Conservation (phyloP, 1,284 basidiomycete species). For the Rhodotorula sp. region DNA sequence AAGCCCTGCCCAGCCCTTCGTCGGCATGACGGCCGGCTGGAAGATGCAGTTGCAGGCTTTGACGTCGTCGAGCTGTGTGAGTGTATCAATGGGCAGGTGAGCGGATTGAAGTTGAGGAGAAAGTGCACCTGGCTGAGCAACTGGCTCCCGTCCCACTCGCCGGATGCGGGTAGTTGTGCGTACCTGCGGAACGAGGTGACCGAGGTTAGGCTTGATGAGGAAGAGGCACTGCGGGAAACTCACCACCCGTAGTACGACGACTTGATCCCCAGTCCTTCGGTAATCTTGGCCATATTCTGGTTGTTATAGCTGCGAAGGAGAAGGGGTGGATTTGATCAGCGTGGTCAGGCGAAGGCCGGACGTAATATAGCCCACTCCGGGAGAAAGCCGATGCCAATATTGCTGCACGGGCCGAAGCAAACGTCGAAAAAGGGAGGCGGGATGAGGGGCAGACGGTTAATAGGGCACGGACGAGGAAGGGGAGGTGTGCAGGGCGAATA, state of each 20-base stretch:
- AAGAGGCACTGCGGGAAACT: background rate
- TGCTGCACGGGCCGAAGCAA: background rate
- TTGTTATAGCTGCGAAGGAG: conserved; percentile 11
- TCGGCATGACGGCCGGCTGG: conserved; percentile 38
- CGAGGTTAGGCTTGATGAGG: too few relatives aligned
- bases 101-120: background rate
- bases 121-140: background rate
- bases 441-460: background rate
- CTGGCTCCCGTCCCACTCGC: conserved; percentile 30
- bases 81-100: too few relatives aligned
- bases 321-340: background rate
- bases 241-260: conserved; percentile 26
- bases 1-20: conserved; percentile 44
- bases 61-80: conserved; percentile 25
- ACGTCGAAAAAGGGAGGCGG: too few relatives aligned
- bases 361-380: conserved; percentile 9
- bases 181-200: background rate
- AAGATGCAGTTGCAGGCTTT: conserved; percentile 14
- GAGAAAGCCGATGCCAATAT: conserved; percentile 31
- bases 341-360: background rate
- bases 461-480: too few relatives aligned
- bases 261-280: conserved; percentile 19
- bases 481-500: background rate
- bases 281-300: conserved; percentile 25
- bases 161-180: conserved; percentile 26